Base-by-base conservation (phyloP, 148 eudicot genomes). In the Vaccinium darrowii region DNA sequence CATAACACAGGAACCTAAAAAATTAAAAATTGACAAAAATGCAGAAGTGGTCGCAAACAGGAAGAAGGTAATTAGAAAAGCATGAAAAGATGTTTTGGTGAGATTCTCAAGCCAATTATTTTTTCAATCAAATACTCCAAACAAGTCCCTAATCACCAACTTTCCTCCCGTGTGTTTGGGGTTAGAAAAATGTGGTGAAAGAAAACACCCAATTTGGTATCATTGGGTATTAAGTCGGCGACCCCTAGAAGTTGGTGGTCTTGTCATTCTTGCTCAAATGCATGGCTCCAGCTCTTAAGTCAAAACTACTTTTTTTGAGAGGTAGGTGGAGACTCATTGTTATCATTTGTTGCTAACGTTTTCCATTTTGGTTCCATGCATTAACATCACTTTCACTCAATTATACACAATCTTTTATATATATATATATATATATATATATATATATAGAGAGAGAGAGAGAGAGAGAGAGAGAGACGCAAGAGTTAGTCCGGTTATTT, bases 241-340 rank as follows among this genome's bases (percentile, higher is more conserved):
- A 56, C 19, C 60, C 16, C 21, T 14, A 4, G 60, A 18, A 58
- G 63, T 58, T 58, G 63, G 63, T 58, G 63, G 63, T 23, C 69
- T n/a, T 67, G 36, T 36, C 74, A 69, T 27, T 69, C 74, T 27
- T 15, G 13, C 74, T 69, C 74, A 65, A 8, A 25, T 23, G 72
- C 69, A 69, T 69, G 74, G 43, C 74, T 13, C 39, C 39, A 63
- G 69, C 69, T 63, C 69, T n/a, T 3, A 63, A 63, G 69, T 27
- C 74, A 25, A 0, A 69, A 27, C 74, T 69, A 13, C 74, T 5
- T 65, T 69, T 69, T 69, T 69, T 69, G 74, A 69, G 18, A 13
- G 43, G 18, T 69, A 69, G 74, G 74, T 69, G 74, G 43, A 39
- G 74, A 69, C 74, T 69, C 18, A 69, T 69, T 11, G 74, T 69